A percentile compares a stretch with the other conserved stretches of the same genome.
These are phyloP conservation scores for Mortierella sp. DNA, from an alignment of 371 early-diverging fungal species.

Conservation along the genomic window DNA sequence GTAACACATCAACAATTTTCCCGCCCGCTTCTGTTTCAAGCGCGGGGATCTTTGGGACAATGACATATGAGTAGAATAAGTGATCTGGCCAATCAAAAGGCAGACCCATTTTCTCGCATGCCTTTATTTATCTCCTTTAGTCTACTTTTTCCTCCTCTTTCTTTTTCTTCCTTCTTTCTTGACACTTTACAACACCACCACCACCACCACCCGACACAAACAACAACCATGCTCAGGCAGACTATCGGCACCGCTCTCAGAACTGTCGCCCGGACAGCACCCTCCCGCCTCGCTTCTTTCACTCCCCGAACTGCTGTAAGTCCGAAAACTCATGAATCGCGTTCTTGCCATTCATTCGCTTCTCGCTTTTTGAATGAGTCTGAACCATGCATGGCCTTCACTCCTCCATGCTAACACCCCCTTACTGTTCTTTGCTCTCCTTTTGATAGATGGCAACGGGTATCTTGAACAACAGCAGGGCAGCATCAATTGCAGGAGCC, in stretches of 20 bases:
- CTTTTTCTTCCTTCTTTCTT: not conserved
- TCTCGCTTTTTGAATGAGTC: not conserved
- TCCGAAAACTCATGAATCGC: not conserved
- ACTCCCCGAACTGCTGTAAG: not conserved
- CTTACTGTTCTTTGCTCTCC: not conserved
- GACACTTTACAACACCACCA: not conserved
- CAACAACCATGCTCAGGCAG: slow-evolving; percentile 31
- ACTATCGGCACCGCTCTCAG: slow-evolving; percentile 24
- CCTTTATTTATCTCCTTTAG: not conserved
- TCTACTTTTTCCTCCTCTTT: not conserved
- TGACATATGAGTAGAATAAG: not conserved
- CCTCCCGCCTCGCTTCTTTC: not conserved
- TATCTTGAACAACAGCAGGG: slow-evolving; percentile 1
- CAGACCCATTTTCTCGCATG: not conserved
- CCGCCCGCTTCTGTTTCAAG: not conserved
- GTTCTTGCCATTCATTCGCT: not conserved
- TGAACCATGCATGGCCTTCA: not conserved
- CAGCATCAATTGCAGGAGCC: slow-evolving; percentile 6
- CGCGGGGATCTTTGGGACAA: not conserved
- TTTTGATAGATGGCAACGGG: not conserved
- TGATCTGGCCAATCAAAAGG: not conserved
- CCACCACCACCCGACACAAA: not conserved
- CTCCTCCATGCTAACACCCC: not conserved
- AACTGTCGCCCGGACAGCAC: slow-evolving; percentile 9
- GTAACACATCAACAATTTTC: not conserved